Conservation (phyloP, 1,284 basidiomycete genomes). For the Moesziomyces parantarcticus region DNA sequence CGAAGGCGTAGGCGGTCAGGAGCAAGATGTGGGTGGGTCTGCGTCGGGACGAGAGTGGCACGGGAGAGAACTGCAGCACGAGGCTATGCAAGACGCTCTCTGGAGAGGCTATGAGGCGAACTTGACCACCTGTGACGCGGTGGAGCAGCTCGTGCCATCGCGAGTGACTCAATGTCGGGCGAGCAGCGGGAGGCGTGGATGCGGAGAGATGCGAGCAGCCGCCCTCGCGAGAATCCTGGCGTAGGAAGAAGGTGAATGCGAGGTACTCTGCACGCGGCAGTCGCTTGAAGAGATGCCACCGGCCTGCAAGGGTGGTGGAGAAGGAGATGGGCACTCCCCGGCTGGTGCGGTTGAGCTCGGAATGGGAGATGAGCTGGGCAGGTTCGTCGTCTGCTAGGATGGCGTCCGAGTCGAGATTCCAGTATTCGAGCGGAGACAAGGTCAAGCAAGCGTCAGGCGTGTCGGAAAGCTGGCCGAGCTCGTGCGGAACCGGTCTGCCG, state of each 20-base stretch:
- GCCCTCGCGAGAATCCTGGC: conserved; percentile 9
- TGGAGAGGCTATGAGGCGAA: conserved; percentile 46
- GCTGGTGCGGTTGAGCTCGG: conserved; percentile 38
- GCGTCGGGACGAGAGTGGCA: conserved; percentile 27
- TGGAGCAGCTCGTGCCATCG: conserved; percentile 51
- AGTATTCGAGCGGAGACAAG: conserved; percentile 62
- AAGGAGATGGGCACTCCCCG: conserved; percentile 54
- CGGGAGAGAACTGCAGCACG: conserved; percentile 53
- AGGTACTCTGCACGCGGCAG: conserved; percentile 63
- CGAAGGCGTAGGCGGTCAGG: conserved; percentile 82
- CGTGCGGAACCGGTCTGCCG: conserved; percentile 7
- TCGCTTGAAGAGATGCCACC: conserved; percentile 63
- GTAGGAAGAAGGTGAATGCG: conserved; percentile 63
- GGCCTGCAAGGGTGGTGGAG: conserved; percentile 59
- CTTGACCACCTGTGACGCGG: conserved; percentile 53
- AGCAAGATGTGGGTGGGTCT: conserved; percentile 70
- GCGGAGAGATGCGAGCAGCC: conserved; percentile 14
- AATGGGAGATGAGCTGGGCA: conserved; percentile 43
- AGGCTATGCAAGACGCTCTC: conserved; percentile 51
- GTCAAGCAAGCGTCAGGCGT: conserved; percentile 44
- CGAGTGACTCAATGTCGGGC: conserved; percentile 9
- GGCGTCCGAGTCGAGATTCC: conserved; percentile 32
- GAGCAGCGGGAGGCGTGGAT: not conserved
- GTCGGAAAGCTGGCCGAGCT: not conserved
- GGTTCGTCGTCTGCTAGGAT: conserved; percentile 48